Percentiles rank a stretch among this genome's conserved stretches.
phyloP scores from a whole-genome alignment of 2,329 filamentous ascomycete species.

The Pseudofabraea citricarpa region DNA sequence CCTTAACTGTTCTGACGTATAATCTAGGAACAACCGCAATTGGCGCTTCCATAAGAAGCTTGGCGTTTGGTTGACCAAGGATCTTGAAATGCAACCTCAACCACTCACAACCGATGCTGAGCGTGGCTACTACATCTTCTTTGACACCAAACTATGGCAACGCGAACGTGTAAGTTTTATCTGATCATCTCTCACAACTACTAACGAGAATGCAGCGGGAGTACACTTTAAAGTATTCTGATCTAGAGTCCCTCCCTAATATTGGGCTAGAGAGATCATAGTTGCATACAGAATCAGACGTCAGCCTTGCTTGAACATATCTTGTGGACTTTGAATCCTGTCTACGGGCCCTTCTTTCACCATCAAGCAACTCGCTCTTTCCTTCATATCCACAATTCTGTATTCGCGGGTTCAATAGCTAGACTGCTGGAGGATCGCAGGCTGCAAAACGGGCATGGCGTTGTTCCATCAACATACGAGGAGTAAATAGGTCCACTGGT shows the following conservation, averaged over 20 bases:
- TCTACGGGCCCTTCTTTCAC: no score
- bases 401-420: conserved; percentile 5
- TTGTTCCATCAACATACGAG: conserved; percentile 8
- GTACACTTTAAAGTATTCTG: conserved; percentile 55
- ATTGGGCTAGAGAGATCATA: no score
- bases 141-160: conserved; percentile 57
- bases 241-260: conserved; percentile 45
- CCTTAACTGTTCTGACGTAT: neutral
- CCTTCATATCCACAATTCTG: conserved; percentile 6
- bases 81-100: conserved; percentile 60
- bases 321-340: no score
- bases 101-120: conserved; percentile 54
- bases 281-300: no score
- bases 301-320: no score
- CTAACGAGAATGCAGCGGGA: conserved; percentile 42
- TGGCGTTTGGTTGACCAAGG: conserved; percentile 63
- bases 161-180: conserved; percentile 53
- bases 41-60: conserved; percentile 68
- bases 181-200: neutral
- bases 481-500: conserved; percentile 1
- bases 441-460: conserved; percentile 10
- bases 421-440: conserved; percentile 7
- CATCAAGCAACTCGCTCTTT: conserved; percentile 9
- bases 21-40: conserved; percentile 51
- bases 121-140: conserved; percentile 62